These are phyloP conservation scores for Scedosporium apiospermum DNA, from an alignment of 2,329 filamentous ascomycete species.

Conservation along the genomic window DNA sequence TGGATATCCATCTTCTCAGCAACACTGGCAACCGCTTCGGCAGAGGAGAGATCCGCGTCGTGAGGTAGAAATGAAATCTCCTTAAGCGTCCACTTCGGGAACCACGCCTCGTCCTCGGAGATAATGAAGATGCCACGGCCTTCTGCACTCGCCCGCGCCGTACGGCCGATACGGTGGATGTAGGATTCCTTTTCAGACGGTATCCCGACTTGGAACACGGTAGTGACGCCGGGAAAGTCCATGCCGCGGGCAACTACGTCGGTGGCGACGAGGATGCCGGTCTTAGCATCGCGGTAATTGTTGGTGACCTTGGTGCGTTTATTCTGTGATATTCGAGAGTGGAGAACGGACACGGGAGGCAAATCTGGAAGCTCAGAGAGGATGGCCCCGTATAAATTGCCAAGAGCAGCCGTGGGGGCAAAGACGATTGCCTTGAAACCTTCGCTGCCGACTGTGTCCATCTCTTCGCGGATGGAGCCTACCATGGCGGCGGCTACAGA, in stretches of 20 bases:
- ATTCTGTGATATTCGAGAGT: conserved; percentile 40
- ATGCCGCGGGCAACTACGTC: conserved; percentile 65
- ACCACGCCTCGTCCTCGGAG: conserved; percentile 38
- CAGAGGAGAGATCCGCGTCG: conserved; percentile 33
- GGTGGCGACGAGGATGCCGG: conserved; percentile 53
- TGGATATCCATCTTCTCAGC: conserved; percentile 32
- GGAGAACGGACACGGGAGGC: conserved; percentile 34
- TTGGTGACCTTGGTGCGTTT: conserved; percentile 51
- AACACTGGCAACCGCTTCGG: conserved; percentile 26
- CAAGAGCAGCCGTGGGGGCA: conserved; percentile 50
- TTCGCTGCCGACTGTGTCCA: conserved; percentile 20
- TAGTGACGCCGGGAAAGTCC: conserved; percentile 62
- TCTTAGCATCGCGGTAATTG: conserved; percentile 42
- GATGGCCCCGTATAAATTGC: conserved; percentile 39
- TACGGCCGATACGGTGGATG: conserved; percentile 59
- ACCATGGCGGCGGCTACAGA: conserved; percentile 54
- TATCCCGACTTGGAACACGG: conserved; percentile 55
- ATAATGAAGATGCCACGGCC: conserved; percentile 55
- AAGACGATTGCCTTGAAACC: conserved; percentile 82
- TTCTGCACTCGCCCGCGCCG: conserved; percentile 53
- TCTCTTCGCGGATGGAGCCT: conserved; percentile 42
- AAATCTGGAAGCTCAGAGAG: conserved; percentile 29
- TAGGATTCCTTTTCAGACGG: conserved; percentile 53
- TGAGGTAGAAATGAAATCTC: conserved; percentile 43
- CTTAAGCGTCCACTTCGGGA: conserved; percentile 39